Evolutionary conservation across 1,139 yeast species (phyloP).

Genomic region (Zygoascus meyerae): DNA sequence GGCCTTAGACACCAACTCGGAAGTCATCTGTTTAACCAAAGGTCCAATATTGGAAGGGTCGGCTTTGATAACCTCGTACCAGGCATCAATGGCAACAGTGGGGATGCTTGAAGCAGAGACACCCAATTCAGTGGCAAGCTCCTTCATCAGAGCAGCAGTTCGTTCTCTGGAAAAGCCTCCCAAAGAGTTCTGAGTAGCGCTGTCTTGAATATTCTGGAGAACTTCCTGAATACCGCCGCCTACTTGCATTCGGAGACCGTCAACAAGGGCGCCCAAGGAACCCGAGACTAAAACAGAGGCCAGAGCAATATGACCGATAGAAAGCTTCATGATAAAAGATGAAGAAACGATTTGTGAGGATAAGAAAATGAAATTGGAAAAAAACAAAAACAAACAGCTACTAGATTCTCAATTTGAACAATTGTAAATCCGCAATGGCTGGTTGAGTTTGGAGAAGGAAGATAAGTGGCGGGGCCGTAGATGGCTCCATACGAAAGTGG

Average conservation of each 20-base stretch:
- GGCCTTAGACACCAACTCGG: slow-evolving; percentile 6
- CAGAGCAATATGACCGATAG: not conserved
- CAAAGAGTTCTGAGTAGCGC: not conserved
- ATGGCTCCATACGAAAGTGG: not conserved
- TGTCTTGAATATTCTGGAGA: not conserved
- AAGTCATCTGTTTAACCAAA: slow-evolving; percentile 9
- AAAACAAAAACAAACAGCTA: too few species aligned
- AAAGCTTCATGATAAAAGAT: slow-evolving; percentile 1
- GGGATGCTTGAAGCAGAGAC: slow-evolving; percentile 26
- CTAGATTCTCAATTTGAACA: not conserved
- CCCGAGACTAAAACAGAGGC: slow-evolving; percentile 2
- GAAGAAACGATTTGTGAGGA: not conserved
- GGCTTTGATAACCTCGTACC: slow-evolving; percentile 26
- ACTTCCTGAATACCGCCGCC: slow-evolving; percentile 2
- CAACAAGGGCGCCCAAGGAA: slow-evolving; percentile 3
- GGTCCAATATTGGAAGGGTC: slow-evolving; percentile 12
- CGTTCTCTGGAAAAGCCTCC: not conserved
- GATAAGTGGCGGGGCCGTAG: slow-evolving; percentile 4
- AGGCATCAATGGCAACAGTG: slow-evolving; percentile 24
- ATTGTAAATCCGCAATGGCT: slow-evolving; percentile 1
- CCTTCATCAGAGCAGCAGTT: slow-evolving; percentile 3
- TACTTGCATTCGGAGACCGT: slow-evolving; percentile 5
- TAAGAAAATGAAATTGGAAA: not conserved
- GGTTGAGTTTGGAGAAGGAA: slow-evolving; percentile 1
- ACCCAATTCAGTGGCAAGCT: slow-evolving; percentile 25